Conservation (phyloP, 805 yeast species). For the Kodamaea neixiangensis region DNA sequence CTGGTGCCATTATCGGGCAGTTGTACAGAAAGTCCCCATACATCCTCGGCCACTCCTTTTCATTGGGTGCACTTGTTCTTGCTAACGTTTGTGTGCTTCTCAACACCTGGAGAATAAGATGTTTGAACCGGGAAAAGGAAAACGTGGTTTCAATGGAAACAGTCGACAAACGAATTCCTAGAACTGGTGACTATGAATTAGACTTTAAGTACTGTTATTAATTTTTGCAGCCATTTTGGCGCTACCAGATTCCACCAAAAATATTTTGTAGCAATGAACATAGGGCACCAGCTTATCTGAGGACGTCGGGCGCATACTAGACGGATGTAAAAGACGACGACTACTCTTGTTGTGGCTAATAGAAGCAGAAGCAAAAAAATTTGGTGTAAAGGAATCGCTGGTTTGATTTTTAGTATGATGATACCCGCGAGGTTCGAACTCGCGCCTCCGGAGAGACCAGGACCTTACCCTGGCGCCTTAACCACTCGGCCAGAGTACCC, state of each 20-base stretch:
- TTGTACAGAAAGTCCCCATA: conserved; percentile 43
- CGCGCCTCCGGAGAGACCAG: conserved; percentile 26
- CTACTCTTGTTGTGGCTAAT: background rate
- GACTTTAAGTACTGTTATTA: conserved; percentile 22
- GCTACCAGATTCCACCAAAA: background rate
- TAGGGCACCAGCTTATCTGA: too few relatives aligned
- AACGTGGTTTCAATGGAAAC: conserved; percentile 21
- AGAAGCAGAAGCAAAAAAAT: conserved; percentile 10
- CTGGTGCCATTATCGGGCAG: conserved; percentile 49
- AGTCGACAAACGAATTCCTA: conserved; percentile 18
- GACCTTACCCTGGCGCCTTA: conserved; percentile 26
- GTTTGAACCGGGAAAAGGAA: conserved; percentile 11
- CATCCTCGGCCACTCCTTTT: conserved; percentile 40
- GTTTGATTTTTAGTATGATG: conserved; percentile 20
- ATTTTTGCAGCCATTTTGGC: conserved; percentile 1
- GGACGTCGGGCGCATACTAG: too few relatives aligned
- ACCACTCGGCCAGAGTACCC: conserved; percentile 26
- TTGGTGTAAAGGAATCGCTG: conserved; percentile 20
- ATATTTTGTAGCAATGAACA: background rate
- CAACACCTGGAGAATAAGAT: conserved; percentile 16
- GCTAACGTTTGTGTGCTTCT: conserved; percentile 18
- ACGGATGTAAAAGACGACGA: too few relatives aligned
- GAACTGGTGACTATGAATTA: conserved; percentile 23
- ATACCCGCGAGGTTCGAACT: conserved; percentile 25
- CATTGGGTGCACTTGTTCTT: conserved; percentile 35